Percentiles rank a stretch among this genome's conserved stretches.
Evolutionary conservation across 2,329 filamentous ascomycete species (phyloP).

Genomic region (Phaeosphaeria sp.): DNA sequence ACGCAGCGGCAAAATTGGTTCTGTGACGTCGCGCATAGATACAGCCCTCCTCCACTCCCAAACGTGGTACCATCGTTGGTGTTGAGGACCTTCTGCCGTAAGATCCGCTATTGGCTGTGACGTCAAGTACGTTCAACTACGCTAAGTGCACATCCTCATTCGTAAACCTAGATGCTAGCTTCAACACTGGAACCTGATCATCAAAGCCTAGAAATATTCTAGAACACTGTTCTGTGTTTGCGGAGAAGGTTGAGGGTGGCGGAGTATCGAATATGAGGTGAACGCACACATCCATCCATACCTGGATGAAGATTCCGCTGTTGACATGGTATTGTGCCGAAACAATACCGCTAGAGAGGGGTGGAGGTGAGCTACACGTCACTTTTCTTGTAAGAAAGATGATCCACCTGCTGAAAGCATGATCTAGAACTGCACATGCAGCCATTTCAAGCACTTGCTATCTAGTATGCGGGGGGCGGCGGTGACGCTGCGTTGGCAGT

Average conservation of each 20-base stretch:
- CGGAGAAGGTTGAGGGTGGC: not conserved
- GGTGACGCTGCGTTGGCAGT: not conserved
- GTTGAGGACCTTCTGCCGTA: not conserved
- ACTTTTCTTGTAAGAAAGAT: not conserved
- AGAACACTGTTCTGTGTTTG: not conserved
- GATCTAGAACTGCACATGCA: not conserved
- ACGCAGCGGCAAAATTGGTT: too few species aligned
- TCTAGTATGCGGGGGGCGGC: not conserved
- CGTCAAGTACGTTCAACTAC: not conserved
- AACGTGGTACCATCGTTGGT: not conserved
- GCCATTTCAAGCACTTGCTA: not conserved
- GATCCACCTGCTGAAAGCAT: not conserved
- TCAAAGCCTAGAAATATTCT: not conserved
- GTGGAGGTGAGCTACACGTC: not conserved
- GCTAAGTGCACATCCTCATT: not conserved
- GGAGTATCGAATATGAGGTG: not conserved
- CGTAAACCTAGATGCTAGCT: not conserved
- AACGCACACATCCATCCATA: not conserved
- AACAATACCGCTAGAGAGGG: not conserved
- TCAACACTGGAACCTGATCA: not conserved
- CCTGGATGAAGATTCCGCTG: not conserved
- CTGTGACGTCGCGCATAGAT: not conserved
- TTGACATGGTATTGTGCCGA: not conserved
- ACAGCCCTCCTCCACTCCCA: not conserved
- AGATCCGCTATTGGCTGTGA: not conserved